A percentile compares a stretch with the other conserved stretches of the same genome.
phyloP scores from a whole-genome alignment of 257 asterid genomes.

The Apocynum venetum region DNA sequence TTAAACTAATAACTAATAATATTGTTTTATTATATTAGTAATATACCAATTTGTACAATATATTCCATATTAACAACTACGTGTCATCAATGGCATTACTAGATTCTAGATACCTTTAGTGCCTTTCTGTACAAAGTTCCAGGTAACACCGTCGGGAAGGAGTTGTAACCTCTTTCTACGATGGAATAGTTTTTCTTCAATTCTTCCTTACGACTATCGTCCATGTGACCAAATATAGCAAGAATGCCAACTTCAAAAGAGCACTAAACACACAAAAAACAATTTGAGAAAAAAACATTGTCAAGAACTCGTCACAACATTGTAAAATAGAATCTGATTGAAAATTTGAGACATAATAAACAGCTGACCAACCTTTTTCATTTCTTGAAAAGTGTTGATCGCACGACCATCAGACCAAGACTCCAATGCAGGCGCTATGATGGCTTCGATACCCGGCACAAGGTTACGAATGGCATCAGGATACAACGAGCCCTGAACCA shows the following conservation, averaged over 20 bases:
- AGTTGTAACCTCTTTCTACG: conserved; percentile 73
- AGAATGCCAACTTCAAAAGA: conserved; percentile 80
- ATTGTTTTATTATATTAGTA: too few species aligned
- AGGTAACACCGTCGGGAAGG: conserved; percentile 62
- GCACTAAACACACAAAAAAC: conserved; percentile 27
- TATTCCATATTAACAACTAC: too few species aligned
- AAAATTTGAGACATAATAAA: background rate
- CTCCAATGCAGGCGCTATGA: conserved; percentile 45
- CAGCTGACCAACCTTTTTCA: conserved; percentile 55
- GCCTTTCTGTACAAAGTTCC: conserved; percentile 58
- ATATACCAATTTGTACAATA: too few species aligned
- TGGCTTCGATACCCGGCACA: conserved; percentile 37
- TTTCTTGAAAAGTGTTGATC: conserved; percentile 51
- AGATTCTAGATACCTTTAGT: conserved; percentile 36
- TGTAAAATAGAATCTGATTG: background rate
- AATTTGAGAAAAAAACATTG: background rate
- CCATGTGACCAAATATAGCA: conserved; percentile 61
- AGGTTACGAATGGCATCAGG: conserved; percentile 58
- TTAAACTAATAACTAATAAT: too few species aligned
- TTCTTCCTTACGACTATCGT: conserved; percentile 47
- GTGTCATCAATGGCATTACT: background rate
- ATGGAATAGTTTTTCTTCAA: conserved; percentile 51
- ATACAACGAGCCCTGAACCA: conserved; percentile 46
- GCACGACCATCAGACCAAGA: conserved; percentile 46
- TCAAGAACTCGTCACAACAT: background rate